Base-by-base conservation (phyloP, 768 basidiomycete genomes). In the Rickenella mellea region DNA sequence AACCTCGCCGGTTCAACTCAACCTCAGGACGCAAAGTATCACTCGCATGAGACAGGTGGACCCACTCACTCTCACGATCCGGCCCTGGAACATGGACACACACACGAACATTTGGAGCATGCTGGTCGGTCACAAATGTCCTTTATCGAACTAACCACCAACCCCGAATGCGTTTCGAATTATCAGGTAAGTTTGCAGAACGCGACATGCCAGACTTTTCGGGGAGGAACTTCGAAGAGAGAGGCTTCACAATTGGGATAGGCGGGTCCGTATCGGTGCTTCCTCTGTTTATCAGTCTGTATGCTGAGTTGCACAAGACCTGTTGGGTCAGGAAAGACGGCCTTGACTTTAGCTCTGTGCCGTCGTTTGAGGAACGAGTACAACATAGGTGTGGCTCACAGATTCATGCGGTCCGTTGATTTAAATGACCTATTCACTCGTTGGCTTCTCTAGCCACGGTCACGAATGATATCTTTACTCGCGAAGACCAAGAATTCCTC, bases 401-500 rank as follows among this genome's bases (percentile, higher is more conserved):
- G 26, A 28, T 33, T 43, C 36, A 32, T 46, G 33, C 14, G 14
- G 29, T 27, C 6, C 7, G 28, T 33, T 29, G 38, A 38, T 33
- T 28, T 32, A 40, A 27, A 26, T 42, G 31, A 11, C 36, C 27
- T 27, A 25, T 31, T 36, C 15, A 21, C 36, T 14, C 35, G 36
- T 44, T 27, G 46, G 41, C 17, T 42, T 48, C 33, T 22, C 3
- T 51, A 91, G 93, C 89, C 26, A 91, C 90, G 2, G 90, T 94
- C 11, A 99, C 94, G n/a, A 99, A 99, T 63, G 94, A 99, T 62
- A 99, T 99, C 58, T 99, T 99, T 64, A 99, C 94, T 27, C 74
- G 85, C 17, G 94, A 98, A 60, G 94, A 98, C 56, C 92, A 96
- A 59, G 94, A 98, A 54, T 99, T 99, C 62, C 67, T 99, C 27